These are phyloP conservation scores for Penicillium steckii DNA, from an alignment of 495 filamentous ascomycete species.

Conservation along the genomic window DNA sequence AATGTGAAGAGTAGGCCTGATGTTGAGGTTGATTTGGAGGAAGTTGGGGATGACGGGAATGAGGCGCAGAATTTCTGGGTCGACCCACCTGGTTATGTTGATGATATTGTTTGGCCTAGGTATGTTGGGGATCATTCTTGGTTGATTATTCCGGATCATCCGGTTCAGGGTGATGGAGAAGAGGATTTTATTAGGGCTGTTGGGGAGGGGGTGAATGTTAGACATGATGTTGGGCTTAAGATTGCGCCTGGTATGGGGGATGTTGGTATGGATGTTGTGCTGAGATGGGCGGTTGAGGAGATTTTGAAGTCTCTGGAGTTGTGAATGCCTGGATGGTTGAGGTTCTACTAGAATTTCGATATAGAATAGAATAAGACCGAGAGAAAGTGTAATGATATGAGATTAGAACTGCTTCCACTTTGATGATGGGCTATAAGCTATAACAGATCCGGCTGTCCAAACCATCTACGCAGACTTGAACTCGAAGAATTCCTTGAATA, in stretches of 20 bases:
- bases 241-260: slow-evolving; percentile 39
- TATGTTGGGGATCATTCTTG: slow-evolving; percentile 77
- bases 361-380: too few relatives aligned
- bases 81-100: slow-evolving; percentile 92
- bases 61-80: slow-evolving; percentile 80
- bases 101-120: slow-evolving; percentile 92
- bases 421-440: background rate
- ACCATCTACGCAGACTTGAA: too few relatives aligned
- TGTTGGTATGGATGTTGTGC: slow-evolving; percentile 32
- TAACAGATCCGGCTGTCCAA: too few relatives aligned
- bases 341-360: too few relatives aligned
- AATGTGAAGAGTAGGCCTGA: background rate
- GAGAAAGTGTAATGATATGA: too few relatives aligned
- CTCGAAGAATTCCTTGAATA: too few relatives aligned
- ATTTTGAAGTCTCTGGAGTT: slow-evolving; percentile 25
- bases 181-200: slow-evolving; percentile 31
- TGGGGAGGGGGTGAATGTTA: slow-evolving; percentile 33
- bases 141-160: slow-evolving; percentile 67
- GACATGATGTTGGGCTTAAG: slow-evolving; percentile 36
- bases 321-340: background rate
- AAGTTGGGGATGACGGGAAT: slow-evolving; percentile 37
- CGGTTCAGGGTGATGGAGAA: slow-evolving; percentile 30
- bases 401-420: background rate
- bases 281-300: slow-evolving; percentile 47
- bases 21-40: slow-evolving; percentile 37